Evolutionary conservation across 2,329 filamentous ascomycete genomes (phyloP), one percentile per base, ranked within the genome.

Genomic region (Knufia fluminis): DNA sequence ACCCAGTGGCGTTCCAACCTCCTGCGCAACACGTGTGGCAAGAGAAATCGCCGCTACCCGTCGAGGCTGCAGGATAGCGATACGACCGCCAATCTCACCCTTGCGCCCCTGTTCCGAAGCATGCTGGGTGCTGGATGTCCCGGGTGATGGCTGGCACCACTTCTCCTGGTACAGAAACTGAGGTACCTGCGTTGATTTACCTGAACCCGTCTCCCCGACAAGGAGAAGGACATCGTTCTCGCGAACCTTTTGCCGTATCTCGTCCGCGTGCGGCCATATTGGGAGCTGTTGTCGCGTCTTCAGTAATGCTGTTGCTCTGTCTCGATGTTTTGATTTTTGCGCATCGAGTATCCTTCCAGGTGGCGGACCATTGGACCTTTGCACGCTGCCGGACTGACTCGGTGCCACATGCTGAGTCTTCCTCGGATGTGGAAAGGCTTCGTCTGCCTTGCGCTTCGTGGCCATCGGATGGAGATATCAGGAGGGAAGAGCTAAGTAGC

Each of bases 181-280:
- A 0, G 92, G 91, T 0, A 96, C 83, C 67, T 98, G 92, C 0
- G 92, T 98, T 71, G 86, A 94, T 69, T 98, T 98, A 63, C 92
- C 92, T 12, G 87, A 94, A 64, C 92, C 92, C 0, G 92, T 98
- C 66, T 97, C 91, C 70, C 91, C 91, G 2, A 92, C 84, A 12
- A 98, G 71, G 0, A 98, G 75, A 46, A 98, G 77, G 1, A 95
- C 79, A 60, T 94, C 79, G 54, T 79, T 81, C 28, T 78, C 69
- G 10, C 71, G 71, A 4, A 95, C 68, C 1, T 78, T 72, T 14
- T 72, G 62, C 31, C 80, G 79, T 44, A 96, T 94, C 22, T 83
- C 76, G 28, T 82, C 72, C 42, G 79, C 79, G 55, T 89, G 78
- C 3, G 76, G 69, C 80, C 86, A 95, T 57, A 96, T 91, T 0